Evolutionary conservation across 805 yeast genomes (phyloP).

Genomic region (Cyberlindnera lachancei): DNA sequence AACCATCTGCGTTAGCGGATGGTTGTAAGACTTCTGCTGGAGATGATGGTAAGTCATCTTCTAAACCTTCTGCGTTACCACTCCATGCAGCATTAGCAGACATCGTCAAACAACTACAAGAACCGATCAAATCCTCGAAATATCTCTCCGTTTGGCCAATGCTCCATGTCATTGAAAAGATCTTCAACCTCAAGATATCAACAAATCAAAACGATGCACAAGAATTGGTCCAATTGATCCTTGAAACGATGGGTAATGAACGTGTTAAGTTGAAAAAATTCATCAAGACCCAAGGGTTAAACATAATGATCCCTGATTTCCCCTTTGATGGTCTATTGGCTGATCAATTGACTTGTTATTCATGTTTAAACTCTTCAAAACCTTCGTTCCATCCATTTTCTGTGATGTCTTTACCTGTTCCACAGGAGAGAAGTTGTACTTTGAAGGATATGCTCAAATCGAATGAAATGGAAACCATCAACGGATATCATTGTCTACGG

Average conservation of each 20-base stretch:
- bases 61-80: constrained; percentile 35
- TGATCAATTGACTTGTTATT: constrained; percentile 62
- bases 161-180: constrained; percentile 60
- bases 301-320: constrained; percentile 43
- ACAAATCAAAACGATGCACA: constrained; percentile 92
- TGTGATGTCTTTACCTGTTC: constrained; percentile 70
- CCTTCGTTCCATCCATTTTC: constrained; percentile 53
- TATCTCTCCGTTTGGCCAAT: constrained; percentile 74
- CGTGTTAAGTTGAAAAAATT: constrained; percentile 34
- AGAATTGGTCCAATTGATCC: constrained; percentile 72
- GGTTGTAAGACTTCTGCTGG: no score
- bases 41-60: constrained; percentile 1
- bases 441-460: constrained; percentile 48
- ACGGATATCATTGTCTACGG: constrained; percentile 70
- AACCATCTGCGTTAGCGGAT: no score
- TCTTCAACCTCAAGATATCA: constrained; percentile 68
- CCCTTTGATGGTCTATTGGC: constrained; percentile 68
- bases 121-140: constrained; percentile 44
- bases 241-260: constrained; percentile 74
- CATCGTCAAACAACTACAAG: constrained; percentile 51
- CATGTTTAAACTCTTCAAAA: constrained; percentile 56
- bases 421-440: constrained; percentile 38
- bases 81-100: constrained; percentile 52
- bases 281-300: constrained; percentile 12
- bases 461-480: constrained; percentile 59